phyloP scores from a whole-genome alignment of 768 basidiomycete species.

The Pleurotus cornucopiae region DNA sequence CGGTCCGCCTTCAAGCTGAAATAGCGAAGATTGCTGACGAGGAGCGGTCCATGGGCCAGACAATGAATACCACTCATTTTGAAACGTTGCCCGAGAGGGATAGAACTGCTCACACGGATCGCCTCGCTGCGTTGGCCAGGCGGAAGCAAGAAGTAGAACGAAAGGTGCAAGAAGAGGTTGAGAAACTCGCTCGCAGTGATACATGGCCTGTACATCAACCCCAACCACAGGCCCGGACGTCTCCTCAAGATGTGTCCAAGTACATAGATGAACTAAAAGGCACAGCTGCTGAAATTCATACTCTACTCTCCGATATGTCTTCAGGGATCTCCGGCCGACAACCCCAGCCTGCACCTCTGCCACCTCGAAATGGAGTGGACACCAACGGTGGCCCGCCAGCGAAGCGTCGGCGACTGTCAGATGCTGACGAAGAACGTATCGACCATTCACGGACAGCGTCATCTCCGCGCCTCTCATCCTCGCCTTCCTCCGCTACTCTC shows the following conservation, averaged over 20 bases:
- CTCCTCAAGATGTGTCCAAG: not conserved
- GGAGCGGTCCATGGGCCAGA: not conserved
- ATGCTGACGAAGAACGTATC: not conserved
- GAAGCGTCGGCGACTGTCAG: constrained; percentile 1
- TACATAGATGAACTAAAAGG: constrained; percentile 1
- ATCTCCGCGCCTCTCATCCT: not conserved
- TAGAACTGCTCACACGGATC: not conserved
- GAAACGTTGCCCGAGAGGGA: not conserved
- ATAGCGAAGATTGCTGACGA: not conserved
- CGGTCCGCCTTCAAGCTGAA: constrained; percentile 2
- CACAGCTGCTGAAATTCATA: not conserved
- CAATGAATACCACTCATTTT: not conserved
- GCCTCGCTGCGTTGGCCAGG: not conserved
- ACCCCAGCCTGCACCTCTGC: not conserved
- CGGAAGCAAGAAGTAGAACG: not conserved
- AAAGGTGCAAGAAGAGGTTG: not conserved
- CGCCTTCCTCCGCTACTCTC: not conserved
- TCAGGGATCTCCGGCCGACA: not conserved
- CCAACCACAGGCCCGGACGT: not conserved
- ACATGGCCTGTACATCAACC: not conserved
- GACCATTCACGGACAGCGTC: not conserved
- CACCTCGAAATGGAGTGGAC: not conserved
- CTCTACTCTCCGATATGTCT: not conserved
- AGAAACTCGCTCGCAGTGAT: not conserved
- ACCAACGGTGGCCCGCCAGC: not conserved